phyloP scores from a whole-genome alignment of 306 rosid species.

The Malus sieversii region DNA sequence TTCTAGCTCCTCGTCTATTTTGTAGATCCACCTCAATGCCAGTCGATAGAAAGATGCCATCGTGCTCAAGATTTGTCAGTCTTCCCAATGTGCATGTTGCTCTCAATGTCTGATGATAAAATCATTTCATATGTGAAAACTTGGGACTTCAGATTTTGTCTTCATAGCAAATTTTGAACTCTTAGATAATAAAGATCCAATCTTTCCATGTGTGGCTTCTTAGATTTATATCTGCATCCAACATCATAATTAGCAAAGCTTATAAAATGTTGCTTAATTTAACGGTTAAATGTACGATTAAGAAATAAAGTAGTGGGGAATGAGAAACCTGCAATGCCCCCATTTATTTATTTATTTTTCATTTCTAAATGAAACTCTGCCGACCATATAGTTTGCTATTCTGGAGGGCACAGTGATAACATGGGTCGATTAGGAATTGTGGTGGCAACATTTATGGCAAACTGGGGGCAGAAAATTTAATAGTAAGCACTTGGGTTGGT shows the following conservation, averaged over 20 bases:
- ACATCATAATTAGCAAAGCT: no score
- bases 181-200: neutral
- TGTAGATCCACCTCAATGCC: constrained; percentile 4
- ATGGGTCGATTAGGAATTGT: neutral
- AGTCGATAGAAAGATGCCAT: neutral
- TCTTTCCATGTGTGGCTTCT: neutral
- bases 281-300: neutral
- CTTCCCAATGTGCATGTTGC: neutral
- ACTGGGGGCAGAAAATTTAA: constrained; percentile 20
- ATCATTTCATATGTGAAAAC: constrained; percentile 3
- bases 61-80: neutral
- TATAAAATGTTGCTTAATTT: no score
- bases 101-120: neutral
- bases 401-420: neutral
- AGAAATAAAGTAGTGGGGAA: neutral
- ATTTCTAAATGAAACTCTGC: neutral
- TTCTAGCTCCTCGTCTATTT: neutral
- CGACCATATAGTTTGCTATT: neutral
- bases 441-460: constrained; percentile 22
- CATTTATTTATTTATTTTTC: neutral
- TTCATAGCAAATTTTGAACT: neutral
- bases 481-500: neutral
- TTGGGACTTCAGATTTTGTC: constrained; percentile 4
- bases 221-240: neutral
- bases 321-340: neutral